Evolutionary conservation across 2,329 filamentous ascomycete genomes (phyloP), one percentile per base, ranked within the genome.

Genomic region (Neonectria magnoliae): DNA sequence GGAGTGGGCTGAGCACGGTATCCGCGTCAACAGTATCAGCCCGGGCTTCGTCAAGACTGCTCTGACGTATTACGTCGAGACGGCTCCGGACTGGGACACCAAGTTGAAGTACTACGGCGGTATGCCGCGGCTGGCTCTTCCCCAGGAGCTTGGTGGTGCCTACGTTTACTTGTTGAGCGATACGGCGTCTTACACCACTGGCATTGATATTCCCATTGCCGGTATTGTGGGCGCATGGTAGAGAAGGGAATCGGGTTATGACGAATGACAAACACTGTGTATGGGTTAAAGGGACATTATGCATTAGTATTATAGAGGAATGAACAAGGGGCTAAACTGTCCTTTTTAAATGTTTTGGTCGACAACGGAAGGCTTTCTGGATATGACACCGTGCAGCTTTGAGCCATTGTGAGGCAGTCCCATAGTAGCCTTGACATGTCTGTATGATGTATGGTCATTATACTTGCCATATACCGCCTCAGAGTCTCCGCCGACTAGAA

Each of bases 21-120:
- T 82, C 68, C 76, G 81, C 14, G 57, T 60, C 33, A 65, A 60
- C 48, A 54, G 44, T 47, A 62, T 65, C 48, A 57, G 42, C 27
- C 62, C 62, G 11, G 62, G 62, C 38, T 65, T 65, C 45, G 61
- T 81, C 55, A 77, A 78, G 72, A 81, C 82, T 0, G 81, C 81
- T 4, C 76, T 85, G 76, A 84, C 82, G 7, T 84, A 83, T 71
- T 84, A 82, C 68, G 84, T 88, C 5, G 80, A 82, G 62, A 80
- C 80, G n/a, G 78, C 80, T 16, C 82, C 84, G 0, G 85, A 87
- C 71, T 88, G 85, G 86, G 82, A 84, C 61, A 76, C 81, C 65
- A 84, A 88, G 76, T 81, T 88, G 77, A 83, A 86, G 75, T 87
- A 88, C 71, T 87, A 87, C 68, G 84, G 85, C 3, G 85, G 85